These are phyloP conservation scores for Backusella circina DNA, from an alignment of 192 early-diverging fungal genomes.

Conservation along the genomic window DNA sequence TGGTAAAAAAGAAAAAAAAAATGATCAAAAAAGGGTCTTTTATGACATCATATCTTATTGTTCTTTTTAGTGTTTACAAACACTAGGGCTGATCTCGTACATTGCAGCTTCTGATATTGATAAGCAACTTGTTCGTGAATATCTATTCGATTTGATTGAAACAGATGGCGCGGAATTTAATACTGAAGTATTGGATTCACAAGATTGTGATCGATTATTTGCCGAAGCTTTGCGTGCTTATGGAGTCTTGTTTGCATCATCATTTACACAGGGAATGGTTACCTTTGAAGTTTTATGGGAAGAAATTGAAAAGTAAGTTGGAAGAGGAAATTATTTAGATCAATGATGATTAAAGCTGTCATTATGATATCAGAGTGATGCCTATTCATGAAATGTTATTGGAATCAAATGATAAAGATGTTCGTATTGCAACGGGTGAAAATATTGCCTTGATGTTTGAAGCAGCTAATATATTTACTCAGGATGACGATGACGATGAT, in stretches of 20 bases:
- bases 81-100: constrained; percentile 25
- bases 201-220: constrained; percentile 17
- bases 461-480: constrained; percentile 35
- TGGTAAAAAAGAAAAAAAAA: constrained; percentile 26
- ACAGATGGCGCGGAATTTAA: constrained; percentile 24
- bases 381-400: constrained; percentile 51
- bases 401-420: constrained; percentile 53
- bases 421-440: constrained; percentile 67
- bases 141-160: constrained; percentile 30
- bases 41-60: background rate
- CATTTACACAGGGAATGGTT: constrained; percentile 20
- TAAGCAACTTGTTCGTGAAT: constrained; percentile 16
- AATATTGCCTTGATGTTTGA: constrained; percentile 73
- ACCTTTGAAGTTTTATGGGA: constrained; percentile 31
- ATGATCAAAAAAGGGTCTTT: background rate
- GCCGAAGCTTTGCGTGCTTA: constrained; percentile 17
- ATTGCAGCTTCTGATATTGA: constrained; percentile 30
- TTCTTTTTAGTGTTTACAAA: constrained; percentile 21
- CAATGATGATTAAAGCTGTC: background rate
- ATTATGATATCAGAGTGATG: constrained; percentile 39
- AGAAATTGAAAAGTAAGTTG: constrained; percentile 34
- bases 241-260: constrained; percentile 19
- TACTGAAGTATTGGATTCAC: constrained; percentile 14
- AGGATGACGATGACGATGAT: constrained; percentile 7
- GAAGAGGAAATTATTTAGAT: background rate